A percentile compares a stretch with the other conserved stretches of the same genome.
These are phyloP conservation scores for Apocynum venetum DNA, from an alignment of 257 asterid species.

Conservation along the genomic window DNA sequence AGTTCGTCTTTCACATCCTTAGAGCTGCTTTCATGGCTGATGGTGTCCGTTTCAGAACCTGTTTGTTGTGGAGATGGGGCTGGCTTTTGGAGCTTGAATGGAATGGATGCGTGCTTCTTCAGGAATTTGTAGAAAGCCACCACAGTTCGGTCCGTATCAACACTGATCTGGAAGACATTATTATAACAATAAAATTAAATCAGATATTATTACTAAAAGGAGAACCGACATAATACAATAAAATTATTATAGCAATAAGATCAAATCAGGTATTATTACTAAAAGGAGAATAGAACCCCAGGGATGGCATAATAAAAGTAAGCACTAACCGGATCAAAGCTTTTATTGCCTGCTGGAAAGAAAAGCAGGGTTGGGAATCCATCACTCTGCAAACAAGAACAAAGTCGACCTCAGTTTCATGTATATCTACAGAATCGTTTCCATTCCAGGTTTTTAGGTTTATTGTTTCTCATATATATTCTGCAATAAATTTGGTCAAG, in stretches of 20 bases:
- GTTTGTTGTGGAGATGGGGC: slow-evolving; percentile 26
- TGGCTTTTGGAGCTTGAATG: slow-evolving; percentile 82
- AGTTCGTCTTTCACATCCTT: slow-evolving; percentile 64
- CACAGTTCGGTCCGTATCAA: slow-evolving; percentile 81
- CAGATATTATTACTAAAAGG: not conserved
- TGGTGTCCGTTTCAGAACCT: slow-evolving; percentile 19
- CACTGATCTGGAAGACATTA: slow-evolving; percentile 48
- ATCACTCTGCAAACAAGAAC: slow-evolving; percentile 51
- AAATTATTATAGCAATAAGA: not conserved
- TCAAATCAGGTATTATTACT: not conserved
- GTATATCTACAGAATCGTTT: not conserved
- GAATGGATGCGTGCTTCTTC: slow-evolving; percentile 83
- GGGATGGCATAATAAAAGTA: not conserved
- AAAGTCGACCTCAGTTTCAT: slow-evolving; percentile 1
- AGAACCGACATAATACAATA: slow-evolving; percentile 26
- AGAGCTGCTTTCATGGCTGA: slow-evolving; percentile 28
- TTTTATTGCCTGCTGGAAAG: slow-evolving; percentile 97
- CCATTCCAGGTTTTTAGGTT: not conserved
- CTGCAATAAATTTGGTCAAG: not conserved
- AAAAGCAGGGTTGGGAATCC: slow-evolving; percentile 95
- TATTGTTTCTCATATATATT: not conserved
- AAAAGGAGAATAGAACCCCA: not conserved
- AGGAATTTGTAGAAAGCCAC: slow-evolving; percentile 88
- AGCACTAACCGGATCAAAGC: slow-evolving; percentile 85
- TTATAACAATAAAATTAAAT: not conserved